Base-by-base conservation (phyloP, 2,329 filamentous ascomycete genomes). In the Colletotrichum sublineola region DNA sequence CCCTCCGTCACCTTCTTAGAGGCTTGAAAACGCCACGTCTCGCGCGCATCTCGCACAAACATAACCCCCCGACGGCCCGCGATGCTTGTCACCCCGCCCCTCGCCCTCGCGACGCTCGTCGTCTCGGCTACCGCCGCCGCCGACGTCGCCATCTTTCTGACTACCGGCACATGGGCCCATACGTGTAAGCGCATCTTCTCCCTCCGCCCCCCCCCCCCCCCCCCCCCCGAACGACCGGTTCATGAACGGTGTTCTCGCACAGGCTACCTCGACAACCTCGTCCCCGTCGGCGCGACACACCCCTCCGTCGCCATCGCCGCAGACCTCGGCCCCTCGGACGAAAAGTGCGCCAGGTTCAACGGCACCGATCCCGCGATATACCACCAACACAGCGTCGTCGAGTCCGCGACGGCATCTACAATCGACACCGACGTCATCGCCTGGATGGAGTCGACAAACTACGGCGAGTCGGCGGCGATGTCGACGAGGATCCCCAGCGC, bases 131-230 rank as follows among this genome's bases (percentile, higher is more conserved):
- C 24, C 29, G 53, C 64, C 53, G 20, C 20, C 20, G 69, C 65
- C 14, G 69, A 58, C 52, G 69, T 58, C 52, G 57, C 56, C 40
- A 5, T 70, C 20, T 70, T 60, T 14, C 57, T 68, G 46, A 44
- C 31, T 18, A 60, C 42, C 6, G 50, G 24, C 1, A 65, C 67
- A 33, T 68, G 68, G 63, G 56, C 52, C 53, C 18, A 42, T 5
- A 60, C 58, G 20, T 60, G 64, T 68, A 14, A 36, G 64, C 42
- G 31, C 20, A 56, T 9, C 20, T 5, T 14, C 5, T 33, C 8
- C 42, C 15, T 7, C 14, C 33, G n/a, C 36, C 1, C 46, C 1
- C 48, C 11, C 42, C 3, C 12, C 14, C 33, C 15, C 36, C 1
- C 46, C 1, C 48, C 11, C 42, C 3, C 12, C 40, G 5, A 7